These are phyloP conservation scores for Monilinia fructicola DNA, from an alignment of 2,329 filamentous ascomycete genomes.

Conservation along the genomic window DNA sequence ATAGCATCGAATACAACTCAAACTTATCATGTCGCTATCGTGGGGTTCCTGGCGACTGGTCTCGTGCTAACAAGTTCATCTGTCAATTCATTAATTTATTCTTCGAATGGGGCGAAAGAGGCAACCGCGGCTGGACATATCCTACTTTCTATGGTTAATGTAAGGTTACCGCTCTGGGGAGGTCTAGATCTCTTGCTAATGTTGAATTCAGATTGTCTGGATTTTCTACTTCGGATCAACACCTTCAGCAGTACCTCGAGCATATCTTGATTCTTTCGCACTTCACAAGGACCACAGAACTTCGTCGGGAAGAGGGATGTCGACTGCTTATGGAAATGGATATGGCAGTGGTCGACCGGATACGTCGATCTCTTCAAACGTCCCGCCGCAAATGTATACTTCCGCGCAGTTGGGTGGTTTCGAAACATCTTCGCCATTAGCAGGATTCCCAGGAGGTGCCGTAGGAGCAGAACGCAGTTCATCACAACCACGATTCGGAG, in stretches of 20 bases:
- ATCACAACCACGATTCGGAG: conserved; percentile 48
- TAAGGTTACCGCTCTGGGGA: conserved; percentile 50
- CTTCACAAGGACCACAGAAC: conserved; percentile 73
- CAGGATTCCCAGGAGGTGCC: conserved; percentile 37
- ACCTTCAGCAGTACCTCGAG: conserved; percentile 79
- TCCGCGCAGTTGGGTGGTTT: conserved; percentile 93
- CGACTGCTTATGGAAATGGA: conserved; percentile 67
- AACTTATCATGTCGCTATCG: conserved; percentile 88
- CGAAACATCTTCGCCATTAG: conserved; percentile 87
- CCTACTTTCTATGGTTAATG: conserved; percentile 85
- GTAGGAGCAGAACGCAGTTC: conserved; percentile 57
- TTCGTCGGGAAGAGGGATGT: conserved; percentile 51
- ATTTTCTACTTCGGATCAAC: conserved; percentile 98
- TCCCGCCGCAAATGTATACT: conserved; percentile 94
- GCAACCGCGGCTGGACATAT: conserved; percentile 92
- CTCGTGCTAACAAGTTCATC: conserved; percentile 83
- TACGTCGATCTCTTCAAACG: conserved; percentile 73
- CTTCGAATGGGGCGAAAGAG: conserved; percentile 68
- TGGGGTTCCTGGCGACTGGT: conserved; percentile 80
- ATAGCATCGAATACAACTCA: conserved; percentile 81
- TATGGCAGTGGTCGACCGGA: conserved; percentile 76
- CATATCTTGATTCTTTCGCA: conserved; percentile 94
- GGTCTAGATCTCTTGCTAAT: conserved; percentile 22
- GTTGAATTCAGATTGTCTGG: conserved; percentile 74
- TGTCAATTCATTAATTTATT: conserved; percentile 84